Evolutionary conservation across 257 asterid species (phyloP), one percentile per base, ranked within the genome.

Genomic region (Capsicum rhomboideum): DNA sequence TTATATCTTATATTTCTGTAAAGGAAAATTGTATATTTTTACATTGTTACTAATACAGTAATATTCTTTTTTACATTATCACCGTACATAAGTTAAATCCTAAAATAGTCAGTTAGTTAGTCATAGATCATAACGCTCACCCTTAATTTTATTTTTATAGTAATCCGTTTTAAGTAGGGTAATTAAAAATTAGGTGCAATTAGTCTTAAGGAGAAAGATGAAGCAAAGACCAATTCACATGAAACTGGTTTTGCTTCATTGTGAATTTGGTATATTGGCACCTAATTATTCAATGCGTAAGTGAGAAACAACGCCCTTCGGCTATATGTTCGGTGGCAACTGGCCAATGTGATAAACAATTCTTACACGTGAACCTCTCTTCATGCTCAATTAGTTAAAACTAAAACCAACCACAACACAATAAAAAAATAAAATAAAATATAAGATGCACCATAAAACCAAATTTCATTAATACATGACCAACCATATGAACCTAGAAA

Each of bases 291-390:
- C 49, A 77, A 64, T 28, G 82, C 82, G 46, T 77, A 50, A 26
- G 42, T 77, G 6, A 77, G 63, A 77, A 77, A 77, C 46, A 49
- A 77, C 21, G 77, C 21, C 74, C 78, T 88, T 84, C n/a, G 84
- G 88, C 82, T 56, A 74, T 77, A 85, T 80, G 54, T 82, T 86
- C 10, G 86, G 88, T 79, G 79, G n/a, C 80, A 49, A 56, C 86
- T 82, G 80, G 53, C 61, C 21, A 75, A 40, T 50, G 8, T 49
- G 61, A 50, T 77, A 50, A 77, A 50, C 46, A 77, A 50, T 16
- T 7, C 18, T 2, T 77, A 50, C 63, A 26, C 63, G 81, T 50
- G 63, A 77, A 50, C 82, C 63, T 77, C 63, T 26, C 59, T 50
- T 26, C 10, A 77, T 17, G 18, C 46, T 50, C 28, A 77, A 77